Evolutionary conservation across 495 filamentous ascomycete genomes (phyloP), one percentile per base, ranked within the genome.

Genomic region (Aspergillus saccharolyticus): DNA sequence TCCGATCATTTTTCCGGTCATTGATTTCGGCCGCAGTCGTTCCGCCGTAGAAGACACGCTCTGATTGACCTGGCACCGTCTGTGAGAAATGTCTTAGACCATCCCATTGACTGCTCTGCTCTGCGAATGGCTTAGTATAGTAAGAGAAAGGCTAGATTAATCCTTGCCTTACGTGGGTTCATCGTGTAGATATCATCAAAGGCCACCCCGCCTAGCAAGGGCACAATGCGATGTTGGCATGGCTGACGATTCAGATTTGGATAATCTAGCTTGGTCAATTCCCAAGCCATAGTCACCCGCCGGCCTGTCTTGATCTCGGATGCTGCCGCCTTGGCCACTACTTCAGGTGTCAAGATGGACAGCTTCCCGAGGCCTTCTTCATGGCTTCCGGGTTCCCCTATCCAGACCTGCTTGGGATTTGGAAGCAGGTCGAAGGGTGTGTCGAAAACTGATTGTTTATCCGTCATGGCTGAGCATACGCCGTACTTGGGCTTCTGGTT

Each of bases 71-170:
- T 19, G 70, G 60, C 14, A 69, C 65, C 1, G 58, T 66, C 46
- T 71, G 69, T 12, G 65, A 69, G 47, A 71, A 71, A 58, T 89
- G 85, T 52, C 83, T 73, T 17, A 89, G 78, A 18, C 84, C 83
- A 67, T 90, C 87, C 87, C 87, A 89, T 67, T 90, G 87, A 22
- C 82, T 85, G 55, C 82, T 81, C 64, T 80, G 78, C 66, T 90
- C 68, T 71, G 53, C 18, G 19, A 12, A 9, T 0, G 3, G 5
- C 20, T 51, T 42, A 50, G 22, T 15, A 14, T 8, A 17, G 8
- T 9, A 17, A 28, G 18, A 5, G 9, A 10, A 24, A 18, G 8
- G 12, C 9, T n/a, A 5, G 25, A 15, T n/a, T 50, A 6, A 1
- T 16, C 6, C 8, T 9, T 1, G 16, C 9, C 47, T 28, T 60